These are phyloP conservation scores for Pilaira anomala DNA, from an alignment of 192 early-diverging fungal genomes.

Conservation along the genomic window DNA sequence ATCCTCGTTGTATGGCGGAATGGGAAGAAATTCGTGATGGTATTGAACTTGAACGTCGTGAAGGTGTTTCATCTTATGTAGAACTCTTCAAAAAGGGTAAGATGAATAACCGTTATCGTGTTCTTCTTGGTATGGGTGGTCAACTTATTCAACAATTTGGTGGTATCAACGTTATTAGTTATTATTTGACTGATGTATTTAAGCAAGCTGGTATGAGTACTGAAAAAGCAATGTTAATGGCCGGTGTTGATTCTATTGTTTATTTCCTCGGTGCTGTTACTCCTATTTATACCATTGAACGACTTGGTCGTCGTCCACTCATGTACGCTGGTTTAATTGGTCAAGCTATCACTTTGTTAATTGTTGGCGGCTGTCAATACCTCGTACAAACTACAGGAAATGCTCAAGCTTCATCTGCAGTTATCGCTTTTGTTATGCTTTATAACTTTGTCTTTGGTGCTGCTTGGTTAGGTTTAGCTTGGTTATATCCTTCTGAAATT, in stretches of 20 bases:
- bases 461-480: constrained; percentile 80
- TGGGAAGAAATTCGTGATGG: constrained; percentile 37
- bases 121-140: constrained; percentile 38
- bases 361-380: constrained; percentile 30
- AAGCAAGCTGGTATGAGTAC: constrained; percentile 49
- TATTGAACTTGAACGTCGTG: constrained; percentile 34
- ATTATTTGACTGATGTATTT: constrained; percentile 41
- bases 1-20: constrained; percentile 33
- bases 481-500: constrained; percentile 82
- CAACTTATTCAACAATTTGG: constrained; percentile 39
- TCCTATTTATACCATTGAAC: constrained; percentile 69
- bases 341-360: constrained; percentile 26
- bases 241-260: constrained; percentile 66
- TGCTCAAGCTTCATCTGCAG: constrained; percentile 14
- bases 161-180: constrained; percentile 40
- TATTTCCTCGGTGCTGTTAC: constrained; percentile 74
- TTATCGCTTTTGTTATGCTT: constrained; percentile 54
- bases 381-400: constrained; percentile 20
- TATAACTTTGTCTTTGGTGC: constrained; percentile 72
- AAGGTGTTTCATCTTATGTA: constrained; percentile 30
- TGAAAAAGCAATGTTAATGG: constrained; percentile 45
- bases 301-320: constrained; percentile 66
- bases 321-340: constrained; percentile 35
- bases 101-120: constrained; percentile 39
- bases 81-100: constrained; percentile 36